Conservation (phyloP, 192 early-diverging fungal genomes). For the Jimgerdemannia flammicorona region DNA sequence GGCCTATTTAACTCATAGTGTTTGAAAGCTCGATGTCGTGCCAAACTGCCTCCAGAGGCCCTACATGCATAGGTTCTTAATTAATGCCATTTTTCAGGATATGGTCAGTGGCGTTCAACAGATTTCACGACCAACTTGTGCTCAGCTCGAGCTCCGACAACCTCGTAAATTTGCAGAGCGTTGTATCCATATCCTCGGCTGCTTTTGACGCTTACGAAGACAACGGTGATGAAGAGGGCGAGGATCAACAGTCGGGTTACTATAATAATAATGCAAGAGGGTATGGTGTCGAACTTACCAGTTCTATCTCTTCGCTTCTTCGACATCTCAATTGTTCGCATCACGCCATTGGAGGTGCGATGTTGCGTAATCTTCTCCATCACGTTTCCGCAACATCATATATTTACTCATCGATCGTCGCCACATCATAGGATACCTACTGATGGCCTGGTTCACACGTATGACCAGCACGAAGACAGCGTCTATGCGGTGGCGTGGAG, state of each 20-base stretch:
- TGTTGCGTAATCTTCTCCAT: too few relatives aligned
- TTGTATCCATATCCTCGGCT: constrained; percentile 82
- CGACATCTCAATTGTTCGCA: constrained; percentile 3
- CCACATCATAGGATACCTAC: constrained; percentile 33
- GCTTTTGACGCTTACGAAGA: constrained; percentile 36
- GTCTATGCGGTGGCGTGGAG: constrained; percentile 93
- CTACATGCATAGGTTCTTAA: neutral
- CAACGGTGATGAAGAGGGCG: constrained; percentile 36
- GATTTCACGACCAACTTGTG: constrained; percentile 89
- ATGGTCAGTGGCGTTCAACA: constrained; percentile 81
- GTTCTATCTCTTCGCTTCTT: neutral
- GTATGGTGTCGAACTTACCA: neutral
- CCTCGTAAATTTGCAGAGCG: constrained; percentile 82
- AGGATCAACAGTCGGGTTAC: constrained; percentile 11
- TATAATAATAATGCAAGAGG: neutral
- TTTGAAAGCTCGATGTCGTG: too few relatives aligned
- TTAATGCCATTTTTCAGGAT: constrained; percentile 48
- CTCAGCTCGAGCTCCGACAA: constrained; percentile 84
- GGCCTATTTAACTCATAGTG: too few relatives aligned
- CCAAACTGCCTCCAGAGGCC: too few relatives aligned
- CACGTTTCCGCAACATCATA: neutral
- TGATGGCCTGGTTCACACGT: constrained; percentile 85
- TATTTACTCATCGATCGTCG: constrained; percentile 7
- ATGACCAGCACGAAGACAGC: constrained; percentile 92
- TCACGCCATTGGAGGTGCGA: constrained; percentile 22